Base-by-base conservation (phyloP, 2,329 filamentous ascomycete species). In the Cladobotryum protrusum region DNA sequence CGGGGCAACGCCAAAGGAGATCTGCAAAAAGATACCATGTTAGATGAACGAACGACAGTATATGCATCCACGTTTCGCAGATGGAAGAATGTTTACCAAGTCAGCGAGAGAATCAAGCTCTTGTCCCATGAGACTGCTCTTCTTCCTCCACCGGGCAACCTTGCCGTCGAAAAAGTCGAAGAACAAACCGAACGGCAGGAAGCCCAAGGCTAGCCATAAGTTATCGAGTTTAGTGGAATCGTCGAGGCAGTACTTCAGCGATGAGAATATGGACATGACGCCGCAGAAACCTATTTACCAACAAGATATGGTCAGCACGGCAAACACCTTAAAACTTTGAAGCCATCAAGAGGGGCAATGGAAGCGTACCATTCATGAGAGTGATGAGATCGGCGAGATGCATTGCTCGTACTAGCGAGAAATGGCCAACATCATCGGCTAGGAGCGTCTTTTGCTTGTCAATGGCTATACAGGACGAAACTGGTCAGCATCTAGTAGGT, bases 101-200 rank as follows among this genome's bases (percentile, higher is more conserved):
- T 99, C 93, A 49, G 93, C 93, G 43, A 99, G 77, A 6, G 92
- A 97, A 69, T 99, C 93, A 49, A 99, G 75, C 71, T 99, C 93
- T 70, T 96, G 92, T 12, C 93, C 93, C 92, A 99, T 97, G 66
- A 99, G 76, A 61, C 88, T 95, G 62, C 89, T 93, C 84, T 96
- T 99, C 72, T 89, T 86, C 67, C 93, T 83, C 93, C 93, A 97
- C 57, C 93, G 79, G 56, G 93, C 93, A 49, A 99, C 91, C 66
- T 91, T 93, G 64, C 93, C 93, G 68, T 99, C 93, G 78, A 97
- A 89, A 65, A 96, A 95, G 70, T 99, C 93, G 68, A 97, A 97
- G 75, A 97, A 96, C 12, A 97, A 76, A 5, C 90, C 91, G 52
- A 96, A 88, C 1, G 92, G 92, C 69, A 97, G 87, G 69, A 96